Evolutionary conservation across 495 filamentous ascomycete species (phyloP), one percentile per base, ranked within the genome.

Genomic region (Aspergillus campestris): DNA sequence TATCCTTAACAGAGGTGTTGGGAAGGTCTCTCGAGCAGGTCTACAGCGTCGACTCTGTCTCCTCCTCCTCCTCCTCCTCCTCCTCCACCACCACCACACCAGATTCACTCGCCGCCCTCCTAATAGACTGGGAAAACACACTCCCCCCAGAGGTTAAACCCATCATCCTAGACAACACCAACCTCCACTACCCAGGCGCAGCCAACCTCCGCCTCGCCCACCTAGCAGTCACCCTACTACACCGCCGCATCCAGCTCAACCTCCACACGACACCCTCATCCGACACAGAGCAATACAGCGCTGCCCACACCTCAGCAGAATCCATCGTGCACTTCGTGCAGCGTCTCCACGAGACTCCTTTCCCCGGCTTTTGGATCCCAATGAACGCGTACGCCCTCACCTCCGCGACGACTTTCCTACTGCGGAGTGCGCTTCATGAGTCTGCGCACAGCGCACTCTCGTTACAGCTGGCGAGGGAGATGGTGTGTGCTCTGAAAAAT

Each of bases 191-290:
- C 7, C 53, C 57, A 0, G 67, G 67, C 0, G 57, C 63, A 1
- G 56, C 63, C 13, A 71, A 71, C 36, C 55, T 71, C 31, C 64
- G 65, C 31, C 55, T 71, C 8, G 55, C 56, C 10, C 66, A 66
- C 42, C 51, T 71, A 0, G 57, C 63, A 7, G 58, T 65, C 15
- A 57, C 59, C 15, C 54, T 71, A 11, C 54, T 68, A 1, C 56
- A 64, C 8, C 53, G 58, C 32, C 50, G 59, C 3, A 57, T 62
- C 13, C 55, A 65, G 24, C 53, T 69, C 8, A 59, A 60, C 7
- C 47, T 58, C 12, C 44, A 58, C 27, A 58, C 11, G 4, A 52
- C 8, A 43, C 46, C 10, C 18, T 47, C 11, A 12, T 46, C 31
- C 34, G 2, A 24, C 1, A 24, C 18, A 1, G 18, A 24, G 18